phyloP scores from a whole-genome alignment of 148 eudicot species.

The Chenopodium suecicum region DNA sequence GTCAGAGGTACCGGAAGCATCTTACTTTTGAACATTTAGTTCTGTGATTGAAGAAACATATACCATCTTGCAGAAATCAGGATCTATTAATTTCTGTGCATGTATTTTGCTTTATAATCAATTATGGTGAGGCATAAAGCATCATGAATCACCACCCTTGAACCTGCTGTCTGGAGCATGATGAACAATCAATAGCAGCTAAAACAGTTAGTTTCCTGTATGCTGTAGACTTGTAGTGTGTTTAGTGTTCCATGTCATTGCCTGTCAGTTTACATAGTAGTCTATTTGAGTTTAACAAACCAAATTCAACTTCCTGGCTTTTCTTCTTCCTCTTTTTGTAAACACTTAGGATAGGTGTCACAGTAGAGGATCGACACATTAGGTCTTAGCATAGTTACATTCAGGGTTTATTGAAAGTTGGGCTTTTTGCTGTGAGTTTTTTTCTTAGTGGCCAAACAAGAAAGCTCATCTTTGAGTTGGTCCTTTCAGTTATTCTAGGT shows the following conservation, averaged over 20 bases:
- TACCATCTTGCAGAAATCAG: not conserved
- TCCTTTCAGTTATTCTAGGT: no score
- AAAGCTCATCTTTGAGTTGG: no score
- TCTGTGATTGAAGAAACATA: constrained; percentile 6
- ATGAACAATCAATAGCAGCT: not conserved
- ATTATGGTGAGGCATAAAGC: not conserved
- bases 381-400: not conserved
- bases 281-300: not conserved
- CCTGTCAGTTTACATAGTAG: not conserved
- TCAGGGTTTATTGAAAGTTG: no score
- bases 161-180: not conserved
- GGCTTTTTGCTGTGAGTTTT: no score
- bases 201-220: not conserved
- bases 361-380: no score
- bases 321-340: not conserved
- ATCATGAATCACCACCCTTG: not conserved
- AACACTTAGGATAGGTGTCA: no score
- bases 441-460: no score
- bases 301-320: no score
- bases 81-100: not conserved
- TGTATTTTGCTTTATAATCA: not conserved
- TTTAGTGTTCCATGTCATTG: not conserved
- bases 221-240: not conserved
- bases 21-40: constrained; percentile 17
- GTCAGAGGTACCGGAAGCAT: constrained; percentile 72